Conservation (phyloP, 305 asterid species). For the Solanum hybrid region DNA sequence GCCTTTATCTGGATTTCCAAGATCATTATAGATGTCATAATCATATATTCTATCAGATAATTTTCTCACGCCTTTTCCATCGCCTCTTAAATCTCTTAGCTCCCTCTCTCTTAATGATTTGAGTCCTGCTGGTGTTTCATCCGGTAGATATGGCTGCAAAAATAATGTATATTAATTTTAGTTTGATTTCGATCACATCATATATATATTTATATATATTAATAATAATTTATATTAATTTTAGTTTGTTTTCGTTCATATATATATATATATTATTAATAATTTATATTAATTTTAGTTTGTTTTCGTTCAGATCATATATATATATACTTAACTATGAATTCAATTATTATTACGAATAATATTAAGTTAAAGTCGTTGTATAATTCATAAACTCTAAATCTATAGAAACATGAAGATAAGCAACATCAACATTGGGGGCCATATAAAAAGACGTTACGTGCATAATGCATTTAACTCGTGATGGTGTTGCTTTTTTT, state of each 20-base stretch:
- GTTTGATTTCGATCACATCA: too few species aligned
- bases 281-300: too few species aligned
- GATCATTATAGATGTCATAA: conserved; percentile 75
- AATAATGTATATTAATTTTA: background rate
- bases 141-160: conserved; percentile 77
- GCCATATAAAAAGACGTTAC: background rate
- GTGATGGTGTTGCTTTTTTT: background rate
- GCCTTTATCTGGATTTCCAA: conserved; percentile 90
- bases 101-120: conserved; percentile 67
- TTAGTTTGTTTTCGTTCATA: background rate
- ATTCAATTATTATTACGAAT: background rate
- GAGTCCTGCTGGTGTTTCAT: conserved; percentile 82
- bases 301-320: too few species aligned
- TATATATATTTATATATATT: too few species aligned
- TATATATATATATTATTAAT: too few species aligned
- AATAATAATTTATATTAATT: background rate
- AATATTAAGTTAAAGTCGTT: background rate
- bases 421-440: background rate
- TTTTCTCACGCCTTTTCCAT: conserved; percentile 67
- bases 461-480: background rate
- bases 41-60: conserved; percentile 76
- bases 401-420: background rate
- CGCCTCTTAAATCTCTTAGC: conserved; percentile 72
- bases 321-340: too few species aligned
- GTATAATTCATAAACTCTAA: background rate